Evolutionary conservation across 768 basidiomycete species (phyloP).

Genomic region (Aureoboletus auriporus): DNA sequence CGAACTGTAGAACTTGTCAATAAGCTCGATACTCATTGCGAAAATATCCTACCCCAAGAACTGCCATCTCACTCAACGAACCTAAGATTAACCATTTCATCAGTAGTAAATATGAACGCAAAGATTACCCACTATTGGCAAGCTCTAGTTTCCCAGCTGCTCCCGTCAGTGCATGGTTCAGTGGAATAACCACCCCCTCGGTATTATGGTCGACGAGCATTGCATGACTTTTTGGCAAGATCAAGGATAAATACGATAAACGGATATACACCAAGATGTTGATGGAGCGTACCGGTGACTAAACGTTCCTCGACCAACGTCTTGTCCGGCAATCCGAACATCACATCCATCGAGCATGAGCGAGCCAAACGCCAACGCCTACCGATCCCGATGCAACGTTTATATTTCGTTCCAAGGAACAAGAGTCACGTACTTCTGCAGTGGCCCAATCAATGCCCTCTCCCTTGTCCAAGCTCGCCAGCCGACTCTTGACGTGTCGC

Average conservation of each 20-base stretch:
- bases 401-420: not conserved
- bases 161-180: conserved; percentile 60
- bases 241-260: not conserved
- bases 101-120: not conserved
- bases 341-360: conserved; percentile 80
- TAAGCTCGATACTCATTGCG: not conserved
- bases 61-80: conserved; percentile 86
- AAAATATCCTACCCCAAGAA: conserved; percentile 63
- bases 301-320: conserved; percentile 88
- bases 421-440: conserved; percentile 58
- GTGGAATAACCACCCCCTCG: conserved; percentile 74
- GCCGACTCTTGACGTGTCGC: conserved; percentile 72
- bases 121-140: conserved; percentile 69
- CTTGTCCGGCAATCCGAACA: conserved; percentile 89
- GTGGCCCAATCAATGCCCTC: conserved; percentile 86
- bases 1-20: conserved; percentile 54
- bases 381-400: not conserved
- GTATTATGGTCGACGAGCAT: conserved; percentile 89
- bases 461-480: conserved; percentile 65
- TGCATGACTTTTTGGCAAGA: conserved; percentile 54
- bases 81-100: conserved; percentile 36
- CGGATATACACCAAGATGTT: not conserved
- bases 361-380: conserved; percentile 88
- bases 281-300: conserved; percentile 54
- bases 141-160: conserved; percentile 71